A percentile compares a stretch with the other conserved stretches of the same genome.
phyloP scores from a whole-genome alignment of 2,329 filamentous ascomycete species.

The Dactylellina haptotyla region DNA sequence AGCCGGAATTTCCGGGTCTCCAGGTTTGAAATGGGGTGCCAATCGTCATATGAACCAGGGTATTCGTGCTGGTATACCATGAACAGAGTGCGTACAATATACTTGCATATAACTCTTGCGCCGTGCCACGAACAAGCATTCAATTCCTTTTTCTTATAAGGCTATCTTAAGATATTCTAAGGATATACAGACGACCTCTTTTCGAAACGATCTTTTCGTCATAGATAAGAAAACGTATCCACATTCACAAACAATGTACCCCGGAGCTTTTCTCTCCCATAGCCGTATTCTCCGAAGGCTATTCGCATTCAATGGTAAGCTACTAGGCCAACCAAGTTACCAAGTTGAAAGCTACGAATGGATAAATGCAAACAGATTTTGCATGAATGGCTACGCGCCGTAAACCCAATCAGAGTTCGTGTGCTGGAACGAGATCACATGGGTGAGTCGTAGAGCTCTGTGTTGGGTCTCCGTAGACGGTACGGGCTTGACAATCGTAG shows the following conservation, averaged over 20 bases:
- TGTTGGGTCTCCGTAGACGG: conserved; percentile 11
- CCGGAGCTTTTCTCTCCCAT: neutral
- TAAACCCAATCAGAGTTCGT: conserved; percentile 17
- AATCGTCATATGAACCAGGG: no score
- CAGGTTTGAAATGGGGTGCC: neutral
- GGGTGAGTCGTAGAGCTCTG: neutral
- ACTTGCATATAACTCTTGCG: no score
- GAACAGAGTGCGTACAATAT: no score
- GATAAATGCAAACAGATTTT: neutral
- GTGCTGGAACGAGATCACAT: neutral
- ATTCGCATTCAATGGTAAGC: conserved; percentile 10
- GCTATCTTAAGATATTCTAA: no score
- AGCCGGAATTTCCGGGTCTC: neutral
- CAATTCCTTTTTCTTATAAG: no score
- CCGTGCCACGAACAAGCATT: conserved; percentile 4
- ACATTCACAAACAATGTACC: neutral
- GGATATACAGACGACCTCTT: no score
- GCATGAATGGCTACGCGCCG: conserved; percentile 24
- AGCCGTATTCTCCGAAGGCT: conserved; percentile 28
- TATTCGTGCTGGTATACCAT: no score
- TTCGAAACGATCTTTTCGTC: no score
- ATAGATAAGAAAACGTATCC: no score
- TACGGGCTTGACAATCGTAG: neutral
- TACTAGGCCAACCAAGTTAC: neutral
- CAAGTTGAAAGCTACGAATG: neutral